A percentile compares a stretch with the other conserved stretches of the same genome.
Evolutionary conservation across 2,329 filamentous ascomycete species (phyloP).

Genomic region (Diaporthe destruens): DNA sequence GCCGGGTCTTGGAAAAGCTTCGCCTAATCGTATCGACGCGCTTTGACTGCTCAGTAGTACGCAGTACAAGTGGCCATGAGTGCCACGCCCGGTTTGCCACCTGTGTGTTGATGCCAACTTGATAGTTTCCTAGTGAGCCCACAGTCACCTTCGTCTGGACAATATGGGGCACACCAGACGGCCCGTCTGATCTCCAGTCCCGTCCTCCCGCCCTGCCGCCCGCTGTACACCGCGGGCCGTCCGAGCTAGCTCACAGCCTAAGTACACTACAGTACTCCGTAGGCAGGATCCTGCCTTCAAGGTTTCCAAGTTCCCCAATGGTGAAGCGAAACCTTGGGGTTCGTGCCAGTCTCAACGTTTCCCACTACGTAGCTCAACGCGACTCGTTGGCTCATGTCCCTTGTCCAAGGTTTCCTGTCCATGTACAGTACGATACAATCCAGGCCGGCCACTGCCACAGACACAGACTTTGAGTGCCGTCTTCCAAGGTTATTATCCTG

Average conservation of each 20-base stretch:
- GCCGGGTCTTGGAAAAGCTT: conserved; percentile 35
- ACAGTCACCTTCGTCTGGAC: neutral
- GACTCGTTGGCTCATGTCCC: conserved; percentile 9
- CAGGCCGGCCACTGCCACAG: neutral
- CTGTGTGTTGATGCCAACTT: neutral
- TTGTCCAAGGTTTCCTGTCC: neutral
- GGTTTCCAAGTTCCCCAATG: neutral
- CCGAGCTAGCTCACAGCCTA: conserved; percentile 10
- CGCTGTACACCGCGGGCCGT: conserved; percentile 13
- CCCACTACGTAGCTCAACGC: conserved; percentile 29
- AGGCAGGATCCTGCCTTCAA: neutral
- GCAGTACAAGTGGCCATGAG: neutral
- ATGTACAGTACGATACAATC: neutral
- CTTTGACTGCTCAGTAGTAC: conserved; percentile 8
- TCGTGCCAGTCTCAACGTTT: conserved; percentile 27
- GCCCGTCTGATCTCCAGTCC: conserved; percentile 35
- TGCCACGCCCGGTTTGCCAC: neutral
- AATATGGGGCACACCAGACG: neutral
- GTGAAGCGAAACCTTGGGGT: conserved; percentile 6
- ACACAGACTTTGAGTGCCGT: neutral
- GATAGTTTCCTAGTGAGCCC: neutral
- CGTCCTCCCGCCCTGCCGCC: conserved; percentile 10
- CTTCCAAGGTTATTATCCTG: too few species aligned
- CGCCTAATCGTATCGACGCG: conserved; percentile 8
- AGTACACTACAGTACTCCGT: too few species aligned